Percentiles rank a stretch among this genome's conserved stretches.
These are phyloP conservation scores for Verbena officinalis DNA, from an alignment of 257 asterid genomes.

Conservation along the genomic window DNA sequence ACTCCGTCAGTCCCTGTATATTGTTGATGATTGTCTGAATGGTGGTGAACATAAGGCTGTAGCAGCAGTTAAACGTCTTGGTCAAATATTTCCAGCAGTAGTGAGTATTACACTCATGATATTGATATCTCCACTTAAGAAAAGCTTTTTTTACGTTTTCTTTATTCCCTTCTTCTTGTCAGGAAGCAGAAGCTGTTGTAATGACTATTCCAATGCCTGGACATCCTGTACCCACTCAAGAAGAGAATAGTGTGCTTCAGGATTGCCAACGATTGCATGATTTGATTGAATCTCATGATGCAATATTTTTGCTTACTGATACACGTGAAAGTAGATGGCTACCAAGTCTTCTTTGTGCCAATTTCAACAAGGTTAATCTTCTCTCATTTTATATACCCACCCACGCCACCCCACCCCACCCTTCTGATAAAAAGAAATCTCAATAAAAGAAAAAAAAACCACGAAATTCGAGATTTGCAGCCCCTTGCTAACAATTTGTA, in stretches of 20 bases:
- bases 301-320: slow-evolving; percentile 81
- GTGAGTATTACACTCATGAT: slow-evolving; percentile 36
- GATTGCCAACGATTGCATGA: slow-evolving; percentile 67
- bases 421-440: too few relatives aligned
- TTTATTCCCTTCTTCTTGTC: slow-evolving; percentile 10
- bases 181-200: slow-evolving; percentile 85
- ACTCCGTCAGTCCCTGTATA: slow-evolving; percentile 88
- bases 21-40: slow-evolving; percentile 80
- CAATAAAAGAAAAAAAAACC: too few relatives aligned
- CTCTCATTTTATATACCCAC: too few relatives aligned
- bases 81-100: slow-evolving; percentile 86
- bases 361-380: slow-evolving; percentile 72
- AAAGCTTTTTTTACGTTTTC: neutral
- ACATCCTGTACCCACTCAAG: slow-evolving; percentile 73
- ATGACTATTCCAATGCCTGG: slow-evolving; percentile 99
- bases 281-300: slow-evolving; percentile 84
- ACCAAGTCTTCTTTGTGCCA: slow-evolving; percentile 87
- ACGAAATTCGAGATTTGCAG: too few relatives aligned
- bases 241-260: slow-evolving; percentile 69
- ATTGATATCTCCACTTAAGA: slow-evolving; percentile 24
- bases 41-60: slow-evolving; percentile 90
- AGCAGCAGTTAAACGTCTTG: slow-evolving; percentile 83
- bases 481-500: too few relatives aligned
- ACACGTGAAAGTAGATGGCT: slow-evolving; percentile 99
- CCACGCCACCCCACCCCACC: too few relatives aligned